Conservation (phyloP, 1,284 basidiomycete genomes). For the Nidula niveotomentosa region DNA sequence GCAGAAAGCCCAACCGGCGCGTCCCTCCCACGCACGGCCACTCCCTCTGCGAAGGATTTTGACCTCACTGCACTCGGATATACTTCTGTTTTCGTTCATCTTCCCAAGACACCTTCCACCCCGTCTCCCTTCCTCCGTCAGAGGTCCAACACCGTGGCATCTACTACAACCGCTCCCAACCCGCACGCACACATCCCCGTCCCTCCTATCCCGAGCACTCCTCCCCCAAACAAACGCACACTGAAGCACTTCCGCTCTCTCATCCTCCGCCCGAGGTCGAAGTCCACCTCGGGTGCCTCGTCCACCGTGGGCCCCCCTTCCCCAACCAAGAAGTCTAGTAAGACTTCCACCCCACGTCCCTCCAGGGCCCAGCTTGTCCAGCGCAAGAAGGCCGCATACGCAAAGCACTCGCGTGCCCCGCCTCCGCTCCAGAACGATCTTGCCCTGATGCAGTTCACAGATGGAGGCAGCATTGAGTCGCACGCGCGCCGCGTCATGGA, state of each 20-base stretch:
- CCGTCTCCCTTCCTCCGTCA: conserved; percentile 25
- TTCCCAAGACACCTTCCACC: conserved; percentile 50
- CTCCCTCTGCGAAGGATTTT: conserved; percentile 40
- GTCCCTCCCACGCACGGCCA: conserved; percentile 13
- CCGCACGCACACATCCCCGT: conserved; percentile 22
- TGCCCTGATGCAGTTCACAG: conserved; percentile 63
- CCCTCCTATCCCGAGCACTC: conserved; percentile 16
- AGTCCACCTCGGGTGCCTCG: conserved; percentile 18
- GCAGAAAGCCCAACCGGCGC: conserved; percentile 4
- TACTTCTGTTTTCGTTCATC: conserved; percentile 60
- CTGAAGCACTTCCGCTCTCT: conserved; percentile 45
- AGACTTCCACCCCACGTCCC: conserved; percentile 3
- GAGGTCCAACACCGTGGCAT: conserved; percentile 9
- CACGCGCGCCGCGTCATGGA: conserved; percentile 57
- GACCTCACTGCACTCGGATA: conserved; percentile 63
- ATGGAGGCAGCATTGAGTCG: conserved; percentile 60
- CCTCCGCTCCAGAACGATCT: conserved; percentile 62
- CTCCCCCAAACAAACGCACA: background rate
- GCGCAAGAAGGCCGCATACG: conserved; percentile 32
- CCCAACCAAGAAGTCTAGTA: conserved; percentile 14
- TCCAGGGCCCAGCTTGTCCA: conserved; percentile 21
- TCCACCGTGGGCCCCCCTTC: conserved; percentile 13
- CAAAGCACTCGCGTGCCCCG: conserved; percentile 26
- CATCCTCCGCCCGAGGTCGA: conserved; percentile 33
- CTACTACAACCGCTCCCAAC: conserved; percentile 11